Percentiles rank a stretch among this genome's conserved stretches.
Conservation (phyloP, 345 rosid species). For the Tarenaya hassleriana region DNA sequence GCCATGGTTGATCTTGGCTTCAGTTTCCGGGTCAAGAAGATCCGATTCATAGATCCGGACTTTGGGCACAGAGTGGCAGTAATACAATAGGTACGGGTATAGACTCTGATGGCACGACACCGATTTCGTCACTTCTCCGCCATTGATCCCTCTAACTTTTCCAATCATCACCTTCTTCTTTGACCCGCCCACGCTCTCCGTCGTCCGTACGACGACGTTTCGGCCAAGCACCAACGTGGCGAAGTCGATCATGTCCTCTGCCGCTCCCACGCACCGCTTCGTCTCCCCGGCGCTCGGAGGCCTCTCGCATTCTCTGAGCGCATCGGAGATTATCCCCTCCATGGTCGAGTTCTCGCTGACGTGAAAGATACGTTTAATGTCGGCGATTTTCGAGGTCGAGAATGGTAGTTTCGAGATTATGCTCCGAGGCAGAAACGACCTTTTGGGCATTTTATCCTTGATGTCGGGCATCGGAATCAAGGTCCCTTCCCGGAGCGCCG, state of each 20-base stretch:
- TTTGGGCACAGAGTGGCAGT: conserved; percentile 83
- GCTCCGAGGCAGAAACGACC: conserved; percentile 73
- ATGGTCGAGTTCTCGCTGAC: conserved; percentile 58
- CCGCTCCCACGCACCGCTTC: conserved; percentile 66
- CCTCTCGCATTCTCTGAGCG: conserved; percentile 64
- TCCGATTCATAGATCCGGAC: conserved; percentile 76
- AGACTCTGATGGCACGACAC: conserved; percentile 80
- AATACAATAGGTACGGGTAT: conserved; percentile 65
- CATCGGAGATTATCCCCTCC: conserved; percentile 42
- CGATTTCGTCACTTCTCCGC: conserved; percentile 56
- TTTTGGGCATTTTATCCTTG: conserved; percentile 74
- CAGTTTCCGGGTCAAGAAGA: conserved; percentile 38
- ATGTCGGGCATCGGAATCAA: conserved; percentile 82
- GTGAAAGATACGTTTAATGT: conserved; percentile 45
- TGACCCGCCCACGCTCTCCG: conserved; percentile 51
- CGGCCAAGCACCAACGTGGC: conserved; percentile 61
- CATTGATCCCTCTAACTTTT: conserved; percentile 49
- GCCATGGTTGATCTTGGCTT: conserved; percentile 61
- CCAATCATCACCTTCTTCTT: conserved; percentile 50
- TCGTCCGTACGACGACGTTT: conserved; percentile 43
- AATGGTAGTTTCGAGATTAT: conserved; percentile 56
- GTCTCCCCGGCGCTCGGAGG: conserved; percentile 66
- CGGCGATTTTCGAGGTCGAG: conserved; percentile 35
- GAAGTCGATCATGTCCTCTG: conserved; percentile 79
- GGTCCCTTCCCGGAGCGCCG: conserved; percentile 44